Evolutionary conservation across 306 rosid genomes (phyloP).

Genomic region (Castanea sativa): DNA sequence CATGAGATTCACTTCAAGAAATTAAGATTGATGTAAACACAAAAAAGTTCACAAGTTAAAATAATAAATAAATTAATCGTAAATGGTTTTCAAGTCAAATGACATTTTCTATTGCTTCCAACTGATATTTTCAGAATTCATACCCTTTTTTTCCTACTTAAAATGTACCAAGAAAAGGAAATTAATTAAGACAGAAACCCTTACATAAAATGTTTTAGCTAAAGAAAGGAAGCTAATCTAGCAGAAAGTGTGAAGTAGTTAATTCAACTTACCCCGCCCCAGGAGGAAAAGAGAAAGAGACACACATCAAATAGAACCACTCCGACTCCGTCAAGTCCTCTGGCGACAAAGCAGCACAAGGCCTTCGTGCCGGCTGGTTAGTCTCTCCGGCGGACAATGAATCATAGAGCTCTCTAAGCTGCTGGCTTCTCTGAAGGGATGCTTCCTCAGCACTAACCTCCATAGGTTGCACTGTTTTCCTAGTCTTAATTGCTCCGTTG

Average conservation of each 20-base stretch:
- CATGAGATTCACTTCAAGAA: slow-evolving; percentile 3
- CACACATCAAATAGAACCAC: slow-evolving; percentile 98
- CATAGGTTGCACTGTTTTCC: slow-evolving; percentile 91
- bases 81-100: too few relatives aligned
- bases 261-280: slow-evolving; percentile 71
- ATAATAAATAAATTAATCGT: background rate
- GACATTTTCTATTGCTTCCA: too few relatives aligned
- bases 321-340: slow-evolving; percentile 96
- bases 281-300: slow-evolving; percentile 85
- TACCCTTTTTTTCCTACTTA: too few relatives aligned
- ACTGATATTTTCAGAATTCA: too few relatives aligned
- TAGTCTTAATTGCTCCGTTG: slow-evolving; percentile 92
- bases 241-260: background rate
- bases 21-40: background rate
- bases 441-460: slow-evolving; percentile 80
- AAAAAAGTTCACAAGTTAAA: background rate
- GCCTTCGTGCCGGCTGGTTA: slow-evolving; percentile 69
- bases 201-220: background rate
- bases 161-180: too few relatives aligned
- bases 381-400: slow-evolving; percentile 77
- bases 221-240: background rate
- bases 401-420: slow-evolving; percentile 85
- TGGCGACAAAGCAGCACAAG: slow-evolving; percentile 86
- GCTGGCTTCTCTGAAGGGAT: slow-evolving; percentile 85
- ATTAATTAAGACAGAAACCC: background rate